These are phyloP conservation scores for Floccularia luteovirens DNA, from an alignment of 768 basidiomycete genomes.

Conservation along the genomic window DNA sequence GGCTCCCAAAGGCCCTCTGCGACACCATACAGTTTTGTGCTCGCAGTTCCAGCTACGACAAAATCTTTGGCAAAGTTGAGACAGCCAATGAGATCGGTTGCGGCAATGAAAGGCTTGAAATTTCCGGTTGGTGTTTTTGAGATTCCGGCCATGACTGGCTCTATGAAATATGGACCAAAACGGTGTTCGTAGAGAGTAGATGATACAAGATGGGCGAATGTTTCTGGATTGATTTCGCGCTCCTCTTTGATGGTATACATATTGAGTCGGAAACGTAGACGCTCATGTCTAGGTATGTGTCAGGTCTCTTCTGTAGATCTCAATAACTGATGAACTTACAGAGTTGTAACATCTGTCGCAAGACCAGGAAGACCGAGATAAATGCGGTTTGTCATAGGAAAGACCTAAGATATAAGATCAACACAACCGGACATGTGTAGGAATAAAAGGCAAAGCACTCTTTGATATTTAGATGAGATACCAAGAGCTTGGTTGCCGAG, in stretches of 20 bases:
- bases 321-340: slow-evolving; percentile 41
- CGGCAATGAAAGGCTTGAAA: slow-evolving; percentile 88
- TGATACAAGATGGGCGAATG: slow-evolving; percentile 91
- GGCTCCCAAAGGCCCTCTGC: slow-evolving; percentile 99
- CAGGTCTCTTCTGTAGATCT: slow-evolving; percentile 3
- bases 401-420: slow-evolving; percentile 54
- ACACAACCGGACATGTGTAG: not conserved
- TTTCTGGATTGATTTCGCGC: slow-evolving; percentile 91
- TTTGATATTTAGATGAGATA: slow-evolving; percentile 90
- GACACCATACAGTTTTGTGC: slow-evolving; percentile 89
- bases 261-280: slow-evolving; percentile 90
- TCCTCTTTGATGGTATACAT: slow-evolving; percentile 99
- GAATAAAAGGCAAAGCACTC: slow-evolving; percentile 41
- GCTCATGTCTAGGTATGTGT: slow-evolving; percentile 60
- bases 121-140: slow-evolving; percentile 64
- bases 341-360: slow-evolving; percentile 86
- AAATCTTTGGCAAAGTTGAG: slow-evolving; percentile 95
- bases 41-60: slow-evolving; percentile 91
- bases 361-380: slow-evolving; percentile 90
- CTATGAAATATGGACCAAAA: slow-evolving; percentile 94
- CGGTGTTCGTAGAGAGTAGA: slow-evolving; percentile 94
- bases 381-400: slow-evolving; percentile 88
- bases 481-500: slow-evolving; percentile 84
- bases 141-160: slow-evolving; percentile 93
- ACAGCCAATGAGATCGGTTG: slow-evolving; percentile 91